Base-by-base conservation (phyloP, 2,329 filamentous ascomycete species). In the Thyridium curvatum region DNA sequence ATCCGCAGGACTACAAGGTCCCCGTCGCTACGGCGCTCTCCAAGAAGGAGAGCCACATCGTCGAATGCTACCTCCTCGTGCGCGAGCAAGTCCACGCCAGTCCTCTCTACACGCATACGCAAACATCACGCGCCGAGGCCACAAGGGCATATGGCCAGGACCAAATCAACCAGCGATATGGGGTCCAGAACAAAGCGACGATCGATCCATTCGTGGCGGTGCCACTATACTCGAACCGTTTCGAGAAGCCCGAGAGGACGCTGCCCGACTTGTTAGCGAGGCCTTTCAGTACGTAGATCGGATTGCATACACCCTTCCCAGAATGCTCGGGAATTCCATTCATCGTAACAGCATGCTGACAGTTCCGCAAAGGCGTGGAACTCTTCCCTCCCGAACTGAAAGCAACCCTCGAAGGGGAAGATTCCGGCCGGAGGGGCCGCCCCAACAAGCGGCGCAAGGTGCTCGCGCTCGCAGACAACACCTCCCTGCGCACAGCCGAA, bases 191-290 rank as follows among this genome's bases (percentile, higher is more conserved):
- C 58, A 73, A 71, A 49, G 74, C 74, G 30, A 74, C 70, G 12
- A 50, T 72, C 36, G 74, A 79, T 53, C 73, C 75, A 15, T 80
- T 80, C 54, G 68, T 64, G n/a, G 64, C 71, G 31, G 68, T 79
- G 40, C 73, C 72, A n/a, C 71, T 70, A 43, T 79, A 77, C 59
- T 74, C 71, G 32, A 67, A 77, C 48, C 67, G 68, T 41, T 78
- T 79, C 51, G 59, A 66, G 29, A 65, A 66, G 42, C 61, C 68
- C 32, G 68, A 74, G 40, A 64, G 74, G 33, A 65, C 68, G 3
- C 60, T 79, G 36, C 76, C 76, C 4, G 72, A 79, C 46, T 67
- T 78, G 48, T 63, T 62, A 8, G 60, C 62, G 4, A 63, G 69
- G 26, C 68, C 72, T 2, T 71, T 76, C 42, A 46, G 47, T 70